phyloP scores from a whole-genome alignment of 2,329 filamentous ascomycete species.

The Cercospora zeae-maydis region DNA sequence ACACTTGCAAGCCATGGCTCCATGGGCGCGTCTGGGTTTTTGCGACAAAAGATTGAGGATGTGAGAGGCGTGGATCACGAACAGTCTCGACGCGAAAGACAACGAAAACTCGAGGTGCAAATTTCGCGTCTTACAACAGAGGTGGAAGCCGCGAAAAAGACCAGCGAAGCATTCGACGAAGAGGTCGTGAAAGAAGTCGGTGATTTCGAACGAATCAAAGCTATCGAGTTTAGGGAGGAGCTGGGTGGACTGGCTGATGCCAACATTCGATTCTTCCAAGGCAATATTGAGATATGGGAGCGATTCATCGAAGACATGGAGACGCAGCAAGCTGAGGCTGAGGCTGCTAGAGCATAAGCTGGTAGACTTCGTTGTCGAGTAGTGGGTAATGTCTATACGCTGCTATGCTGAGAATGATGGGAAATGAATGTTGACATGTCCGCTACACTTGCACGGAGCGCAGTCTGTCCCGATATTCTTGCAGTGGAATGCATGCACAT shows the following conservation, averaged over 20 bases:
- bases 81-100: conserved; percentile 77
- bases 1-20: conserved; percentile 59
- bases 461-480: background rate
- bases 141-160: conserved; percentile 81
- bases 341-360: conserved; percentile 11
- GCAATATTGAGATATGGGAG: conserved; percentile 81
- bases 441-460: background rate
- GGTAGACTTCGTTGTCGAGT: background rate
- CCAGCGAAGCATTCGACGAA: conserved; percentile 90
- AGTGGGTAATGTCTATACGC: conserved; percentile 9
- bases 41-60: conserved; percentile 92
- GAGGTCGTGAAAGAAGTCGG: conserved; percentile 89
- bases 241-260: conserved; percentile 78
- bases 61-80: conserved; percentile 96
- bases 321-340: conserved; percentile 34
- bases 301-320: conserved; percentile 75
- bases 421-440: background rate
- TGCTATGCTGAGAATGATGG: conserved; percentile 2
- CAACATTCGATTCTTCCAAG: conserved; percentile 81
- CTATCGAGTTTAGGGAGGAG: conserved; percentile 79
- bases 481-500: background rate
- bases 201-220: conserved; percentile 96
- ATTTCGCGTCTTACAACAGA: conserved; percentile 89
- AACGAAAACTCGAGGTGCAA: conserved; percentile 84
- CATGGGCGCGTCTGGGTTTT: conserved; percentile 76